phyloP scores from a whole-genome alignment of 768 basidiomycete species.

The Rubroboletus satanas region DNA sequence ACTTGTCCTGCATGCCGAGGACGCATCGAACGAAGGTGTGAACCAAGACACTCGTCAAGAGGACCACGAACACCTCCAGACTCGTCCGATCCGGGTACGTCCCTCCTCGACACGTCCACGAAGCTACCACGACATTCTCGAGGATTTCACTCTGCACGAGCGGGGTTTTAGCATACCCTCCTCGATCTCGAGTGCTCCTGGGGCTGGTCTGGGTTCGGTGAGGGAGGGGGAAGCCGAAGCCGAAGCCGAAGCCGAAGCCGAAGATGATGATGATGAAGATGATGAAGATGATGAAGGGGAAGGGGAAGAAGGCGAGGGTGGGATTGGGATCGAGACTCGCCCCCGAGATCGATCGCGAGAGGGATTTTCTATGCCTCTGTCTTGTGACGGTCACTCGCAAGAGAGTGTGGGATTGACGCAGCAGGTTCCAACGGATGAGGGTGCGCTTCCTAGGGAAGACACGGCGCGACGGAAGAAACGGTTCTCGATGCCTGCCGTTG shows the following conservation, averaged over 20 bases:
- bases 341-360: not conserved
- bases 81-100: conserved; percentile 30
- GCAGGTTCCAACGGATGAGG: not conserved
- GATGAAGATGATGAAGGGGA: not conserved
- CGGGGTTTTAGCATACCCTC: conserved; percentile 28
- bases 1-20: not conserved
- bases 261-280: too few species aligned
- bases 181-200: conserved; percentile 29
- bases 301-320: not conserved
- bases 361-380: not conserved
- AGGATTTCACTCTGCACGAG: conserved; percentile 51
- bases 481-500: conserved; percentile 76
- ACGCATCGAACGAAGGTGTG: not conserved
- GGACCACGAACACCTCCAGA: conserved; percentile 1
- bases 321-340: not conserved
- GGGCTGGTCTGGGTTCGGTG: conserved; percentile 20
- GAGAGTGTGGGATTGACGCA: not conserved
- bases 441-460: conserved; percentile 44
- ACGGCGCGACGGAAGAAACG: conserved; percentile 61
- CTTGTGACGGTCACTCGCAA: not conserved
- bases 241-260: not conserved
- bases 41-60: conserved; percentile 3
- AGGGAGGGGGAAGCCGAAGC: conserved; percentile 19
- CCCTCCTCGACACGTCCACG: conserved; percentile 42
- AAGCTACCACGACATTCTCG: conserved; percentile 65